Percentiles rank a stretch among this genome's conserved stretches.
phyloP scores from a whole-genome alignment of 2,329 filamentous ascomycete genomes.

The Cryphonectria nitschkei region DNA sequence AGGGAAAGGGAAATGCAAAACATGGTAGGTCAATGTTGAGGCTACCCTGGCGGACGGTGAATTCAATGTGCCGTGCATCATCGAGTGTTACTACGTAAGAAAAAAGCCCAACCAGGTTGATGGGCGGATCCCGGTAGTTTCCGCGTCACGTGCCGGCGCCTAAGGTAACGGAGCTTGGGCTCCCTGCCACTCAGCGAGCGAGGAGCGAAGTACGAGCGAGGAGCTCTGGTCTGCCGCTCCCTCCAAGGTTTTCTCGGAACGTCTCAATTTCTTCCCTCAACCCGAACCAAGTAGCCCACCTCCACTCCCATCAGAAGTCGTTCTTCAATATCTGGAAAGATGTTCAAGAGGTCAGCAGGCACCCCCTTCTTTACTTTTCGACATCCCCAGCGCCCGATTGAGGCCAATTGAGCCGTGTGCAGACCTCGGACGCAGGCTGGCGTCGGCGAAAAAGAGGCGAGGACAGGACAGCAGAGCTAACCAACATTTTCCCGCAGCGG shows the following conservation, averaged over 20 bases:
- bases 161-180: neutral
- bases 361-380: constrained; percentile 36
- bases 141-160: constrained; percentile 13
- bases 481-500: constrained; percentile 54
- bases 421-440: constrained; percentile 19
- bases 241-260: constrained; percentile 30
- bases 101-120: neutral
- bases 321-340: constrained; percentile 73
- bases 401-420: constrained; percentile 54
- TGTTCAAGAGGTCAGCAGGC: constrained; percentile 78
- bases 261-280: constrained; percentile 42
- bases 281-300: constrained; percentile 45
- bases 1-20: neutral
- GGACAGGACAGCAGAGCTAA: constrained; percentile 26
- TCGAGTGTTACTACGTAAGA: neutral
- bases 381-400: constrained; percentile 46
- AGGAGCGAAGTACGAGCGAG: constrained; percentile 9
- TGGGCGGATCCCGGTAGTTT: constrained; percentile 5
- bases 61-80: neutral
- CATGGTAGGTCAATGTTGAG: neutral
- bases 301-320: constrained; percentile 63
- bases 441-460: constrained; percentile 16
- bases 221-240: constrained; percentile 21
- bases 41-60: neutral
- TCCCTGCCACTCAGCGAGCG: constrained; percentile 6